Evolutionary conservation across 1,284 basidiomycete species (phyloP), one percentile per base, ranked within the genome.

Genomic region (Singerocomus rubriflavus): DNA sequence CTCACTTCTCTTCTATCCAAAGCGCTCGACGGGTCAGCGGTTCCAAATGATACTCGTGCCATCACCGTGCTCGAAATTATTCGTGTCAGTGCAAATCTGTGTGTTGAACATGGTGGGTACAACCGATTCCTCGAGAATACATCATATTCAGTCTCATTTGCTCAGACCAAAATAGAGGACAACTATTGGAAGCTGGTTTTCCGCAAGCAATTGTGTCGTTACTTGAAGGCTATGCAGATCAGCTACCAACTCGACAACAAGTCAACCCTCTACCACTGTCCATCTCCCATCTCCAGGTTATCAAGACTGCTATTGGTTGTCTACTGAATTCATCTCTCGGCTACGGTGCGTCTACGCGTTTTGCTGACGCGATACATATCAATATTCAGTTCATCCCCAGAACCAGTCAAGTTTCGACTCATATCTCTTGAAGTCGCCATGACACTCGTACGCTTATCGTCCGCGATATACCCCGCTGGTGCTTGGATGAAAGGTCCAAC

Each of bases 311-410:
- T 5, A 79, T 92, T 49, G 92, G 91, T 4, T 85, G 88, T 7
- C 73, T 94, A 27, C 69, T 94, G 44, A 94, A 94, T 62, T 80
- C 85, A 17, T 85, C 85, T 57, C 75, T 93, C 48, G 84, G 83
- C 46, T 91, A 84, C 65, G 84, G 90, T 89, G 55, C 46, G 79
- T 65, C 26, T 12, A 33, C 21, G 34, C 31, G 26, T 30, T 39
- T 43, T 40, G 33, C 31, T 21, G 37, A 43, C 31, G 26, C 14
- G 36, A 40, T 43, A 21, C 25, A 35, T 39, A 16, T 38, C 51
- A 30, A 54, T 47, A 46, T 30, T 33, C 27, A 30, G 8, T 42
- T 40, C 39, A 30, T 37, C 16, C 34, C 33, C 59, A 93, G 91
- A 90, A 59, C 77, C 86, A 26, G 81, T 90, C 44, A 85, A 84